These are phyloP conservation scores for Exophiala dermatitidis DNA, from an alignment of 2,329 filamentous ascomycete species.

Conservation along the genomic window DNA sequence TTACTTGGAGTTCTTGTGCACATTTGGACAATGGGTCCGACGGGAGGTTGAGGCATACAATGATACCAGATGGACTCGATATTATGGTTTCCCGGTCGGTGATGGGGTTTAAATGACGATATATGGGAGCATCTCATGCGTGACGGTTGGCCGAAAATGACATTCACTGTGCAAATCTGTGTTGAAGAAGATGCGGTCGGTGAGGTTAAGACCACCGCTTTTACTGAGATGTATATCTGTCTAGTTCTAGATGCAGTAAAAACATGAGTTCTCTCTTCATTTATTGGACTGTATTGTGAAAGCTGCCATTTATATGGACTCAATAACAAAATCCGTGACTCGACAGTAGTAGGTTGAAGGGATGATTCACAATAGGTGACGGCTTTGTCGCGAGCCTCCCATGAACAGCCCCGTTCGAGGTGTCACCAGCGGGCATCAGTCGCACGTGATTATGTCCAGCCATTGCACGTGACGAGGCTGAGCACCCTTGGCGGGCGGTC, in stretches of 20 bases:
- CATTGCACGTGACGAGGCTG: too few relatives aligned
- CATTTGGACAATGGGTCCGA: constrained; percentile 9
- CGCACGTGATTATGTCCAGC: too few relatives aligned
- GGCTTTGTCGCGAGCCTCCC: too few relatives aligned
- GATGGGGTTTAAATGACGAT: constrained; percentile 16
- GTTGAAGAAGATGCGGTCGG: constrained; percentile 12
- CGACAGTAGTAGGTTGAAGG: background rate
- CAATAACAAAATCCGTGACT: background rate
- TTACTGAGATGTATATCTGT: constrained; percentile 22
- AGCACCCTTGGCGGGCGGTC: too few relatives aligned
- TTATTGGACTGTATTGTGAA: background rate
- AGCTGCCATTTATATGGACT: background rate
- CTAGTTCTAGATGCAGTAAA: constrained; percentile 22
- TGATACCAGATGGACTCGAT: constrained; percentile 20
- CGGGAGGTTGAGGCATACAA: constrained; percentile 16
- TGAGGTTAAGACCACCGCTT: constrained; percentile 14
- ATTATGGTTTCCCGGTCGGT: constrained; percentile 11
- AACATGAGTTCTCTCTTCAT: constrained; percentile 8
- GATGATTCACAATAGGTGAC: too few relatives aligned
- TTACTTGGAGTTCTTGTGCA: constrained; percentile 14
- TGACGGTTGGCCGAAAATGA: constrained; percentile 22
- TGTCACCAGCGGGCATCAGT: too few relatives aligned
- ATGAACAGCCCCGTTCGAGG: too few relatives aligned
- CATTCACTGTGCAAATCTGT: constrained; percentile 5
- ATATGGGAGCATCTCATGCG: constrained; percentile 20